These are phyloP conservation scores for Solanum etuberosum DNA, from an alignment of 257 asterid species.

Conservation along the genomic window DNA sequence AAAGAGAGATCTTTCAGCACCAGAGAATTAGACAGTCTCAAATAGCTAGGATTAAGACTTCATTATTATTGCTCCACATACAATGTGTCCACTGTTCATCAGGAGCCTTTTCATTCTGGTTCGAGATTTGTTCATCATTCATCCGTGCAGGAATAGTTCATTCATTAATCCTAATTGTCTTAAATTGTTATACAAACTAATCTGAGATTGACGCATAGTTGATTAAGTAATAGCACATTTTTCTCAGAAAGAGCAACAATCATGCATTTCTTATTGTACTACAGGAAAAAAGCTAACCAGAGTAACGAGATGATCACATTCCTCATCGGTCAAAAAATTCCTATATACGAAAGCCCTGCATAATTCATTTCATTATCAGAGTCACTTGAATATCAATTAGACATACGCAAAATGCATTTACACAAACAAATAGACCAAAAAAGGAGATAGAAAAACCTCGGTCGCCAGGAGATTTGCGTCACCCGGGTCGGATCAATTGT, in stretches of 20 bases:
- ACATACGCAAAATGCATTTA: background rate
- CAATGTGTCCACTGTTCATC: background rate
- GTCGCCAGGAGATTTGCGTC: constrained; percentile 78
- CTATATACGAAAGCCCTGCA: constrained; percentile 71
- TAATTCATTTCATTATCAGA: constrained; percentile 4
- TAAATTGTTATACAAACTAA: background rate
- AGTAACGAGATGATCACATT: constrained; percentile 73
- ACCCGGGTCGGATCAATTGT: constrained; percentile 74
- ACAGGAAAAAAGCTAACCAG: constrained; percentile 36
- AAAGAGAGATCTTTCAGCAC: background rate
- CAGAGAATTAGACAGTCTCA: background rate
- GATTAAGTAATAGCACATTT: background rate
- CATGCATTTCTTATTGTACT: background rate
- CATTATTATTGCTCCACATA: too few species aligned
- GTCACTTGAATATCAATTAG: background rate
- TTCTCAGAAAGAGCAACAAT: background rate
- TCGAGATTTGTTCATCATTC: background rate
- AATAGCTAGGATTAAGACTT: background rate
- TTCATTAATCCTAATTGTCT: background rate
- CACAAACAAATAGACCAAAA: background rate
- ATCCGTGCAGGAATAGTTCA: background rate
- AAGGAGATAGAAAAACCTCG: constrained; percentile 32
- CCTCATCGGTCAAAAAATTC: constrained; percentile 58
- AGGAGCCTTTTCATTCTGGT: background rate
- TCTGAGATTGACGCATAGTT: background rate